Base-by-base conservation (phyloP, 495 filamentous ascomycete genomes). In the Parathielavia appendiculata region DNA sequence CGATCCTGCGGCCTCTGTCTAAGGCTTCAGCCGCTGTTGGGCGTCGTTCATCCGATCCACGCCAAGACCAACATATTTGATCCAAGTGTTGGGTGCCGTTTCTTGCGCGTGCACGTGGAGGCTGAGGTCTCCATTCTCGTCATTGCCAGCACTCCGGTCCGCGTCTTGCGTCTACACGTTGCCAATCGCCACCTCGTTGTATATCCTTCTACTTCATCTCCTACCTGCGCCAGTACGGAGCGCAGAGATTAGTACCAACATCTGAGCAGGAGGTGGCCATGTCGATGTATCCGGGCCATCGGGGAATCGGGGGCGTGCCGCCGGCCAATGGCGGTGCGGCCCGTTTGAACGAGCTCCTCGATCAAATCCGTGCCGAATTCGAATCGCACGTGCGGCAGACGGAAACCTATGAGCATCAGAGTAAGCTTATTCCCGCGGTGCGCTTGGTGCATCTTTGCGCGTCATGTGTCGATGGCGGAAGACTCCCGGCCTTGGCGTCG, bases 251-350 rank as follows among this genome's bases (percentile, higher is more conserved):
- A 45, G 4, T 16, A 22, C 11, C 38, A 1, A 1, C 14, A 20
- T 53, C 35, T 40, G 48, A 58, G 36, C 22, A 34, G 46, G n/a
- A 49, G 56, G 26, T 30, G 26, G 63, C 51, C 17, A 85, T 85
- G 82, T 83, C 79, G 58, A 96, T 98, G 92, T 96, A 97, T 71
- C 90, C 87, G 75, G 79, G 87, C 60, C 90, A 92, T 78, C 89
- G 91, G 70, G 88, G 86, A 64, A 85, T 95, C 80, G 86, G 86
- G 65, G 84, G 86, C 22, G 66, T 64, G 16, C 72, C 71, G 54
- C 66, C 74, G 58, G 71, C 70, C 64, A 86, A 85, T 77, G 56
- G 54, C 47, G 54, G 54, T 80, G 80, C 51, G 30, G 65, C 59
- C 64, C 91, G 93, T 54, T 76, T 97, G 62, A 90, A 83, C 61